These are phyloP conservation scores for Linaria vulgaris DNA, from an alignment of 257 asterid genomes.

Conservation along the genomic window DNA sequence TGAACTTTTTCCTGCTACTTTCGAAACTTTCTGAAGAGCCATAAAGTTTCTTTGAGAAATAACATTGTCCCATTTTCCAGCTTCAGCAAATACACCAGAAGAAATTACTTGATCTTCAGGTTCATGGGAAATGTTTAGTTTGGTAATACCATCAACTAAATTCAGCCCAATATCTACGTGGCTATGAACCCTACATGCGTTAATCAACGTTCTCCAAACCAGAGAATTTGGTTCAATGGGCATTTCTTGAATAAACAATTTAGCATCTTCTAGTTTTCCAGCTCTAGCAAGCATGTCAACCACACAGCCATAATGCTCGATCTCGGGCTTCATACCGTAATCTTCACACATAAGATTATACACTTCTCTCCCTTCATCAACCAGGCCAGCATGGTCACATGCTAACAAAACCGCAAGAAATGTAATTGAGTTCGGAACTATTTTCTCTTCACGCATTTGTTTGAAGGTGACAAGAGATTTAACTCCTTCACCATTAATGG, in stretches of 20 bases:
- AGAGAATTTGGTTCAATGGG: constrained; percentile 31
- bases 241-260: constrained; percentile 32
- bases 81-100: constrained; percentile 42
- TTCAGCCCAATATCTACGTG: constrained; percentile 29
- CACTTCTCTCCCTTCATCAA: constrained; percentile 39
- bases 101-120: constrained; percentile 34
- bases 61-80: constrained; percentile 48
- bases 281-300: constrained; percentile 52
- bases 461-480: constrained; percentile 35
- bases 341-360: constrained; percentile 30
- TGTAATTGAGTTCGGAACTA: constrained; percentile 44
- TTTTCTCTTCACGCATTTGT: constrained; percentile 40
- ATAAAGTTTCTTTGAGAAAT: constrained; percentile 30
- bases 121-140: constrained; percentile 23
- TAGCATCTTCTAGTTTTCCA: constrained; percentile 48
- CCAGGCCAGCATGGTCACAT: constrained; percentile 44
- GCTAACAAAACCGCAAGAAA: constrained; percentile 46
- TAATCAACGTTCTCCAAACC: constrained; percentile 50
- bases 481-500: constrained; percentile 42
- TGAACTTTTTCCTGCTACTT: constrained; percentile 35
- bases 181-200: constrained; percentile 43
- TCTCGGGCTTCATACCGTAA: constrained; percentile 35
- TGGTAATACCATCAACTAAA: constrained; percentile 23
- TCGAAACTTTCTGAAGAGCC: constrained; percentile 28
- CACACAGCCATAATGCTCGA: constrained; percentile 45